phyloP scores from a whole-genome alignment of 225 moss, liverwort and hornwort species.

The Neckera pumila region DNA sequence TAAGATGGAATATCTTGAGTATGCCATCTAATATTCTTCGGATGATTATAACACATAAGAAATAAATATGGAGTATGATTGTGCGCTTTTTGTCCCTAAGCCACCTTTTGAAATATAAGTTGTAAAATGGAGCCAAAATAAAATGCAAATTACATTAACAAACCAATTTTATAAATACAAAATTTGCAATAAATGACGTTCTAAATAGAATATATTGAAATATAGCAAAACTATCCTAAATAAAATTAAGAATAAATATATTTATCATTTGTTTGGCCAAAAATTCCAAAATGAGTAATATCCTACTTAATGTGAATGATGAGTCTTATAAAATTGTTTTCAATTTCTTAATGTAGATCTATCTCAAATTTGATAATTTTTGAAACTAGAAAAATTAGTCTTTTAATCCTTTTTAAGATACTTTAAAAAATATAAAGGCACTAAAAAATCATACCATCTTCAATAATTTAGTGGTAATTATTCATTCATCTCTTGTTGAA shows the following conservation, averaged over 20 bases:
- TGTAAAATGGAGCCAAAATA: background rate
- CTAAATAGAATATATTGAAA: too few relatives aligned
- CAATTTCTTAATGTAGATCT: too few relatives aligned
- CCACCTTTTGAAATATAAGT: background rate
- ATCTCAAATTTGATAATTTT: background rate
- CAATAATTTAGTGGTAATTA: background rate
- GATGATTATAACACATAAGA: background rate
- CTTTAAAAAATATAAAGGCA: background rate
- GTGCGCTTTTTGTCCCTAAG: background rate
- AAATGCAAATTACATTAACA: background rate
- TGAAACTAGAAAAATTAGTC: fast-evolving
- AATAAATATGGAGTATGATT: background rate
- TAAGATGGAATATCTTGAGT: background rate
- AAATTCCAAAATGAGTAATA: too few relatives aligned
- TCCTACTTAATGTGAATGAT: background rate
- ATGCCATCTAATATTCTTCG: background rate
- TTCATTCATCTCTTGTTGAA: background rate
- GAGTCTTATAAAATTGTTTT: background rate
- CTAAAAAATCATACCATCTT: background rate
- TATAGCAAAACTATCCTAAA: too few relatives aligned
- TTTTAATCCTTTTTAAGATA: background rate
- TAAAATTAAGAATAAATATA: too few relatives aligned
- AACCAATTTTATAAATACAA: background rate
- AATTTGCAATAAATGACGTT: background rate
- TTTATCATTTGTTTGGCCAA: too few relatives aligned